Evolutionary conservation across 306 rosid genomes (phyloP), one percentile per base, ranked within the genome.

Genomic region (Cicer bijugum): DNA sequence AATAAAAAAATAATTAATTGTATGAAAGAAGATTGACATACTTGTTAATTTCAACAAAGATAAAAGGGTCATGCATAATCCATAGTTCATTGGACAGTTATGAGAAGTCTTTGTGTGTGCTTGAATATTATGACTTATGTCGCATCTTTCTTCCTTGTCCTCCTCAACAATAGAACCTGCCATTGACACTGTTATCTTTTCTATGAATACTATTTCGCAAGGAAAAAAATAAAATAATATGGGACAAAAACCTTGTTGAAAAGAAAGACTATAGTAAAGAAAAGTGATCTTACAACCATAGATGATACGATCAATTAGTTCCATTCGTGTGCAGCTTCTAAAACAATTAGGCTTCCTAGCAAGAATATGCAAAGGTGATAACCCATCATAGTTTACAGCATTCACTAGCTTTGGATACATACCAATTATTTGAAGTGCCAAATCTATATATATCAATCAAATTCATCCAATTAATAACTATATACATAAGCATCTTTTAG

Each of bases 291-390:
- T 72, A 85, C 88, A 85, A 4, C 19, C 37, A 62, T 85, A 85
- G 8, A 85, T 23, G 53, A 82, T 28, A 71, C 46, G 28, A 23
- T 82, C 72, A 33, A 53, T 50, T 1, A 63, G 46, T 72, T 79
- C 84, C 85, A 85, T 78, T 45, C 80, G n/a, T 0, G 82, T 82
- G 72, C 88, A 45, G 68, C 85, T 85, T 79, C 33, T 46, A 69
- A 82, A 85, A 74, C 84, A 81, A 68, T 69, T 82, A 39, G 85
- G 82, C 69, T 85, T 85, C 57, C 48, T 64, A 43, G 88, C 85
- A 46, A 85, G 88, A 50, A 82, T 28, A 48, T 85, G 88, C 38
- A 85, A 75, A 59, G 88, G 84, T 37, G 84, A 45, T 40, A 66
- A 46, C 0, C 84, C 88, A 1, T 78, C 75, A 44, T 71, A 64